Conservation (phyloP, 2,329 filamentous ascomycete species). For the Colletotrichum sp. region DNA sequence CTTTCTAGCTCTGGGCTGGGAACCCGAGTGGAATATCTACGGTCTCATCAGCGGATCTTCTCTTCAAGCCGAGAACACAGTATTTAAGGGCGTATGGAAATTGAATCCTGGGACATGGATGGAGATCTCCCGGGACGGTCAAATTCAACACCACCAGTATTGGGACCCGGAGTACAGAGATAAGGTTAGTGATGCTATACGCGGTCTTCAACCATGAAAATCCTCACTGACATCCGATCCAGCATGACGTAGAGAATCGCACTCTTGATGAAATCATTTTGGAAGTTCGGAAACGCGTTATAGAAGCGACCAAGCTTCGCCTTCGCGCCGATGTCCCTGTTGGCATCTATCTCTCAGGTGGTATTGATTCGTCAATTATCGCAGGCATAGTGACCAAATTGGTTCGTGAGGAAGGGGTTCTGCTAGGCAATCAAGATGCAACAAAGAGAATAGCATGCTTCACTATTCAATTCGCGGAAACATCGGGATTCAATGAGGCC, state of each 20-base stretch:
- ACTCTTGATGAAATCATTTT: constrained; percentile 54
- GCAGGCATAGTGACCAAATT: constrained; percentile 62
- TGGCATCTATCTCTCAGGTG: constrained; percentile 61
- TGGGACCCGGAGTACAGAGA: constrained; percentile 59
- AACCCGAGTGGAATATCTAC: constrained; percentile 57
- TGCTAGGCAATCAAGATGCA: constrained; percentile 44
- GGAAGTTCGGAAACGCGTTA: constrained; percentile 51
- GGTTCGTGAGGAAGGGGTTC: constrained; percentile 45
- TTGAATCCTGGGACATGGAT: constrained; percentile 49
- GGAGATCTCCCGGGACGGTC: constrained; percentile 37
- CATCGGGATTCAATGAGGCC: constrained; percentile 55
- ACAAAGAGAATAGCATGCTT: constrained; percentile 42
- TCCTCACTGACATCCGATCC: neutral
- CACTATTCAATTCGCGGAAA: constrained; percentile 54
- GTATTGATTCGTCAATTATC: constrained; percentile 61
- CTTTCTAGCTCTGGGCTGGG: constrained; percentile 55
- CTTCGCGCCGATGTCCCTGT: constrained; percentile 62
- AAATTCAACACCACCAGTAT: constrained; percentile 46
- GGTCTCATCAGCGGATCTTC: constrained; percentile 48
- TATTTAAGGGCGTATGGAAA: constrained; percentile 53
- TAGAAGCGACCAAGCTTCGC: constrained; percentile 56
- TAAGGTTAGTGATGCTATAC: constrained; percentile 41
- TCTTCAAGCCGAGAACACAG: constrained; percentile 48
- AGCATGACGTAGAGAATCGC: constrained; percentile 41
- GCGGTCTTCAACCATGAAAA: neutral